These are phyloP conservation scores for Dactylellina cionopaga DNA, from an alignment of 2,329 filamentous ascomycete species.

Conservation along the genomic window DNA sequence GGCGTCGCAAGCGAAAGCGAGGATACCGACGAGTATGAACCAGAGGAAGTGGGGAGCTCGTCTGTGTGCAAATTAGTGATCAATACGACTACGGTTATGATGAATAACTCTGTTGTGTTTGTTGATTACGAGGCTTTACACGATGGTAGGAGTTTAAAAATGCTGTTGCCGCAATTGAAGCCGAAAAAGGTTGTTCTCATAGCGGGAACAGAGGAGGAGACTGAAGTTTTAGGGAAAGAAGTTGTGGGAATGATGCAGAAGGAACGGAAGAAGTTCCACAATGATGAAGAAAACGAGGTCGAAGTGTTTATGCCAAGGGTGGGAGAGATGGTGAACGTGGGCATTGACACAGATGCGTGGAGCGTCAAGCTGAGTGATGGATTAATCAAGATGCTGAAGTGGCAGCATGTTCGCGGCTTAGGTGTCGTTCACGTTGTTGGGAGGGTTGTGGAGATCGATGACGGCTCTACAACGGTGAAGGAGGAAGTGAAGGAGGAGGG, in stretches of 20 bases:
- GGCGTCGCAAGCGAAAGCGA: conserved; percentile 15
- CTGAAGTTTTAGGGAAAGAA: conserved; percentile 74
- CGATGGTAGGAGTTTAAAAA: conserved; percentile 91
- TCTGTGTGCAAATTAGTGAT: conserved; percentile 81
- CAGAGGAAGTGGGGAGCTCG: conserved; percentile 53
- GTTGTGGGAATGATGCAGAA: conserved; percentile 41
- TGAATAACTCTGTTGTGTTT: conserved; percentile 81
- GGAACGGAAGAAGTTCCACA: conserved; percentile 48
- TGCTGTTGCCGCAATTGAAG: conserved; percentile 92
- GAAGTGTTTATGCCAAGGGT: conserved; percentile 84
- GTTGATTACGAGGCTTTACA: conserved; percentile 93
- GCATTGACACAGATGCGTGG: conserved; percentile 98
- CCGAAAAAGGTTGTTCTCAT: conserved; percentile 95
- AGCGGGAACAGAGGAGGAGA: conserved; percentile 81
- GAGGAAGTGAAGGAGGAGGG: conserved; percentile 31
- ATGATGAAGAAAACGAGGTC: conserved; percentile 65
- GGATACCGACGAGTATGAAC: conserved; percentile 54
- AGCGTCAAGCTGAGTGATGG: conserved; percentile 86
- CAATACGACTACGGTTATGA: conserved; percentile 70
- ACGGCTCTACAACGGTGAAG: conserved; percentile 10
- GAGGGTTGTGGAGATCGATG: conserved; percentile 61
- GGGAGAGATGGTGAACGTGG: conserved; percentile 83
- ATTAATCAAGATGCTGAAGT: conserved; percentile 86
- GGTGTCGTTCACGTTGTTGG: conserved; percentile 94
- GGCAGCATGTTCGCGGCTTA: conserved; percentile 91